A percentile compares a stretch with the other conserved stretches of the same genome.
These are phyloP conservation scores for Zalaria obscura DNA, from an alignment of 2,329 filamentous ascomycete genomes.

Conservation along the genomic window DNA sequence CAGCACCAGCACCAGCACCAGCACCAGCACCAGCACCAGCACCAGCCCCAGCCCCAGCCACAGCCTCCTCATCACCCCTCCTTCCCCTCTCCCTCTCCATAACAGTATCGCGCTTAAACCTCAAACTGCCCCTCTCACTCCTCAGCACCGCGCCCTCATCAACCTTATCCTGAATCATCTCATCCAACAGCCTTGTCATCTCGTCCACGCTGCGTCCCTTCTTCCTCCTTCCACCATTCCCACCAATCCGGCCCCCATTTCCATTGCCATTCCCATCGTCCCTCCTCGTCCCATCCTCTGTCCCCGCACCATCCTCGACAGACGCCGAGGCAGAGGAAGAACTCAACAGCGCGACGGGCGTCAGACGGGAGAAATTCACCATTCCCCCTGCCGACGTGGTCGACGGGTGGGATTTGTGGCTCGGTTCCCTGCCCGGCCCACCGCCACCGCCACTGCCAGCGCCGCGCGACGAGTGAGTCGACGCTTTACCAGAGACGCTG, in stretches of 20 bases:
- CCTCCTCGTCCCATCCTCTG: background rate
- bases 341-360: slow-evolving; percentile 8
- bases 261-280: background rate
- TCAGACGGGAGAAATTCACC: slow-evolving; percentile 7
- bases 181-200: slow-evolving; percentile 84
- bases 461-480: no score
- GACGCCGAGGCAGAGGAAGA: background rate
- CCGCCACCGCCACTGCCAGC: no score
- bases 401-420: background rate
- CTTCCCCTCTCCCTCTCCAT: slow-evolving; percentile 7
- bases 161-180: slow-evolving; percentile 87
- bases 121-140: slow-evolving; percentile 51
- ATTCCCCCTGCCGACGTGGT: background rate
- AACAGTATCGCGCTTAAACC: slow-evolving; percentile 21
- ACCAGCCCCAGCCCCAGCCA: no score
- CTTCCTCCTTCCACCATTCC: background rate
- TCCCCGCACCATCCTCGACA: background rate
- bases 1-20: no score
- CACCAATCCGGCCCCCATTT: background rate
- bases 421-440: background rate
- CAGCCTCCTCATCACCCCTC: no score
- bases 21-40: no score
- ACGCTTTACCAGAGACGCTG: no score
- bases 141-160: slow-evolving; percentile 60
- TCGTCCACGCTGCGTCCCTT: slow-evolving; percentile 60